These are phyloP conservation scores for Isabelozyma pseudorhagii DNA, from an alignment of 805 yeast genomes.

Conservation along the genomic window DNA sequence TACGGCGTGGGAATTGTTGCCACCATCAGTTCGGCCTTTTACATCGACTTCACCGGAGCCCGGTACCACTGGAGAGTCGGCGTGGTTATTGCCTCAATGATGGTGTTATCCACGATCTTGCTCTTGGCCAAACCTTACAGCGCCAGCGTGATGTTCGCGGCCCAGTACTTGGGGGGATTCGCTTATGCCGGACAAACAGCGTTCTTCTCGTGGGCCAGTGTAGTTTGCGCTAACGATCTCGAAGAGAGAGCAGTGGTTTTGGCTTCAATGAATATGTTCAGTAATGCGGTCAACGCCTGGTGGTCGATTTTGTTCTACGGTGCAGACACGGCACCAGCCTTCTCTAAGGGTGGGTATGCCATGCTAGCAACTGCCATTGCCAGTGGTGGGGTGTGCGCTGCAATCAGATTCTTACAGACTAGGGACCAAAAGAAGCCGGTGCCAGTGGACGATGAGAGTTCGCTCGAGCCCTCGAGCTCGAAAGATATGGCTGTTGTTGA, in stretches of 20 bases:
- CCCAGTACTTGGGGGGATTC: conserved; percentile 54
- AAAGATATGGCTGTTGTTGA: not conserved
- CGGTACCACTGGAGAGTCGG: conserved; percentile 53
- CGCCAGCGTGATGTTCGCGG: conserved; percentile 41
- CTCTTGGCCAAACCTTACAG: conserved; percentile 39
- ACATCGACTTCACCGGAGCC: conserved; percentile 27
- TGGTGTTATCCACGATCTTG: conserved; percentile 48
- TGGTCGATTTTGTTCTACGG: conserved; percentile 54
- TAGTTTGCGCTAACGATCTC: conserved; percentile 54
- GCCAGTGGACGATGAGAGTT: not conserved
- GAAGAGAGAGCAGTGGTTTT: conserved; percentile 63
- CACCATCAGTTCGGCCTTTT: conserved; percentile 24
- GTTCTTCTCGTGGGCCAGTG: conserved; percentile 63
- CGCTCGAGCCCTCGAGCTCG: not conserved
- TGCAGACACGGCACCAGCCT: conserved; percentile 51
- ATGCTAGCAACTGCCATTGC: conserved; percentile 50
- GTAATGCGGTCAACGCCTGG: conserved; percentile 64
- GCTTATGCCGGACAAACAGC: conserved; percentile 60
- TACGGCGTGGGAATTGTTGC: conserved; percentile 32
- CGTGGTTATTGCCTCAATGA: conserved; percentile 36
- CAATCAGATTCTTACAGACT: conserved; percentile 43
- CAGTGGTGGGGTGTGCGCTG: conserved; percentile 36
- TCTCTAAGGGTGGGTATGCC: conserved; percentile 53
- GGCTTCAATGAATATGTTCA: conserved; percentile 66
- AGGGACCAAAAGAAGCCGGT: conserved; percentile 22